Conservation (phyloP, 176 grass and related monocot genomes). For the Triticum urartu region DNA sequence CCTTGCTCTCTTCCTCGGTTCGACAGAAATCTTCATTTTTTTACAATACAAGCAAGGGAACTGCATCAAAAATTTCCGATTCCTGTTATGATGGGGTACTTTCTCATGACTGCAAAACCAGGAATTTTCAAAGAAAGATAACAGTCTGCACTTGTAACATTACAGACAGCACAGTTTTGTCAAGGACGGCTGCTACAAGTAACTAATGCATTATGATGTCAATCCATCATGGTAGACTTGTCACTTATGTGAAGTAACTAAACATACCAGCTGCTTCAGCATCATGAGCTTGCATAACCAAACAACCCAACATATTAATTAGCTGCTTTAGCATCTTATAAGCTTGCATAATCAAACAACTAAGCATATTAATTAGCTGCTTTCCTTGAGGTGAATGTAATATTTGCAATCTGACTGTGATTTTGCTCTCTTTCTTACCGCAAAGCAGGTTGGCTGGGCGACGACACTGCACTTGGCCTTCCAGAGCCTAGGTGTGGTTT, state of each 20-base stretch:
- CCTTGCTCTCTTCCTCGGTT: constrained; percentile 9
- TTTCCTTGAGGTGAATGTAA: neutral
- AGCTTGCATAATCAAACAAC: neutral
- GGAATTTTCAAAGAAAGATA: neutral
- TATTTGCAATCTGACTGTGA: constrained; percentile 9
- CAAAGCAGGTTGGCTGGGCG: constrained; percentile 51
- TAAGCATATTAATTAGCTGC: neutral
- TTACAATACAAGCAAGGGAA: neutral
- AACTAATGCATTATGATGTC: neutral
- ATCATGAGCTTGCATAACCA: constrained; percentile 4
- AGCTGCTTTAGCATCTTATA: constrained; percentile 12
- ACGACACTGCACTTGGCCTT: constrained; percentile 56
- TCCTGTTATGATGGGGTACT: neutral
- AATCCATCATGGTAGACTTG: neutral
- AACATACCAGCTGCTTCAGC: neutral
- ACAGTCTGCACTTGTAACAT: neutral
- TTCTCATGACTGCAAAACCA: no score
- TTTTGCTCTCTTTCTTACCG: neutral
- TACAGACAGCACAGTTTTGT: neutral
- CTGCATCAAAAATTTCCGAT: neutral
- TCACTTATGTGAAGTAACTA: neutral
- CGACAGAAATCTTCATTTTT: neutral
- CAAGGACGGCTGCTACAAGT: neutral
- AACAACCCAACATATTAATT: neutral
- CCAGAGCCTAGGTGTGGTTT: constrained; percentile 74